phyloP scores from a whole-genome alignment of 331 rosid species.

The Telfairia occidentalis region DNA sequence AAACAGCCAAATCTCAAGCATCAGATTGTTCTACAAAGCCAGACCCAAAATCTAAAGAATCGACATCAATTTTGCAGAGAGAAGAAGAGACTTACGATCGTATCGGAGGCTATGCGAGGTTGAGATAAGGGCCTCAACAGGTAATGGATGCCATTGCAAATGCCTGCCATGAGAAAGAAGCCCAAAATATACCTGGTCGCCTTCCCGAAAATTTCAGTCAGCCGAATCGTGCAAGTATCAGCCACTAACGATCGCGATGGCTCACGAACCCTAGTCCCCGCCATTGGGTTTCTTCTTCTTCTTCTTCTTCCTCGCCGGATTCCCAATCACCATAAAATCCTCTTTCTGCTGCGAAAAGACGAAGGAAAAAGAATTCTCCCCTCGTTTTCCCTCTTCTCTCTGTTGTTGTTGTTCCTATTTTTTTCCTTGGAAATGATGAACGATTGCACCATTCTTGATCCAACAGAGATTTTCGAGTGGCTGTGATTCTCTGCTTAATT shows the following conservation, averaged over 20 bases:
- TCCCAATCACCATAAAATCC: conserved; percentile 10
- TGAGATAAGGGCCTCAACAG: conserved; percentile 48
- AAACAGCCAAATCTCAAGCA: neutral
- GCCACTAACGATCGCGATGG: conserved; percentile 6
- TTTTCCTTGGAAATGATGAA: conserved; percentile 14
- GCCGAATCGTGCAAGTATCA: conserved; percentile 35
- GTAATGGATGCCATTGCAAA: conserved; percentile 57
- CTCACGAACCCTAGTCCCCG: neutral
- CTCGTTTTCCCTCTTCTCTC: conserved; percentile 4
- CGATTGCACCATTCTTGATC: conserved; percentile 6
- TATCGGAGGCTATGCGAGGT: conserved; percentile 64
- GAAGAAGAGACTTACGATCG: conserved; percentile 33
- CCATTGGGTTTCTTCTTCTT: conserved; percentile 7
- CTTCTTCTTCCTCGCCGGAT: conserved; percentile 15
- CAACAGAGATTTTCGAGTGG: conserved; percentile 26
- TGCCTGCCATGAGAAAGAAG: conserved; percentile 51
- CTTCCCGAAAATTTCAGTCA: conserved; percentile 35
- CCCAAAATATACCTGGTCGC: conserved; percentile 30
- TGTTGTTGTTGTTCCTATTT: neutral
- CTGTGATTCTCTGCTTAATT: conserved; percentile 30
- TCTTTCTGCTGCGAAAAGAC: neutral
- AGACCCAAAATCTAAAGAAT: neutral
- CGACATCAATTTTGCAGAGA: neutral
- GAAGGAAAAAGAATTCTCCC: neutral
- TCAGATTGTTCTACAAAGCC: neutral